phyloP scores from a whole-genome alignment of 2,329 filamentous ascomycete genomes.

The Pseudocercospora musae region DNA sequence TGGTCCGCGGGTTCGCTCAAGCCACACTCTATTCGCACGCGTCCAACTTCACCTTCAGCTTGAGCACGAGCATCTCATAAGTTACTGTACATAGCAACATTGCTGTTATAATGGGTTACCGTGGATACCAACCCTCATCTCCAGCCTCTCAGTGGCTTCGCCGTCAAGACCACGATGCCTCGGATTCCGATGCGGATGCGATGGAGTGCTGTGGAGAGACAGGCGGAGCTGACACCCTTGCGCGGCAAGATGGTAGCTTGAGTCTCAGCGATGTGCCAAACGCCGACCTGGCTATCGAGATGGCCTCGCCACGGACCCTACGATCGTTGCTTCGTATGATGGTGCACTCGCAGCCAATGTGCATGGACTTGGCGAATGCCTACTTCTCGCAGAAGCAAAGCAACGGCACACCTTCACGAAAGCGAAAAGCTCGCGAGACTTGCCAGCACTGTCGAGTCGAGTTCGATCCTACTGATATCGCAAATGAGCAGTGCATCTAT shows the following conservation, averaged over 20 bases:
- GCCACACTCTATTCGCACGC: not conserved
- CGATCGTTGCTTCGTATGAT: slow-evolving; percentile 12
- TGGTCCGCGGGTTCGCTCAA: not conserved
- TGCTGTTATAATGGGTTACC: not conserved
- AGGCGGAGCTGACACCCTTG: not conserved
- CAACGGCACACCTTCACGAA: not conserved
- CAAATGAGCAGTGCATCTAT: slow-evolving; percentile 8
- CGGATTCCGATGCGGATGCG: not conserved
- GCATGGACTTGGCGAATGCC: slow-evolving; percentile 4
- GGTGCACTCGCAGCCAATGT: slow-evolving; percentile 11
- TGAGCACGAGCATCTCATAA: not conserved
- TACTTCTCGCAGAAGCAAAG: not conserved
- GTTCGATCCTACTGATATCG: slow-evolving; percentile 7
- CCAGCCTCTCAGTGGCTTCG: slow-evolving; percentile 8
- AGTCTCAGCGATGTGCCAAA: not conserved
- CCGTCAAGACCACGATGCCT: slow-evolving; percentile 1
- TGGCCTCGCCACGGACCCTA: slow-evolving; percentile 6
- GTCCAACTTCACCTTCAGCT: not conserved
- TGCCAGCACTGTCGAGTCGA: slow-evolving; percentile 10
- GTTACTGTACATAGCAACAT: not conserved
- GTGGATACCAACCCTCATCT: not conserved
- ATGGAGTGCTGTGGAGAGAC: slow-evolving; percentile 2
- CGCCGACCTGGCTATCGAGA: slow-evolving; percentile 11
- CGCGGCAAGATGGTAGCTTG: not conserved
- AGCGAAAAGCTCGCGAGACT: slow-evolving; percentile 8